Percentiles rank a stretch among this genome's conserved stretches.
phyloP scores from a whole-genome alignment of 257 asterid genomes.

The Henckelia pumila region DNA sequence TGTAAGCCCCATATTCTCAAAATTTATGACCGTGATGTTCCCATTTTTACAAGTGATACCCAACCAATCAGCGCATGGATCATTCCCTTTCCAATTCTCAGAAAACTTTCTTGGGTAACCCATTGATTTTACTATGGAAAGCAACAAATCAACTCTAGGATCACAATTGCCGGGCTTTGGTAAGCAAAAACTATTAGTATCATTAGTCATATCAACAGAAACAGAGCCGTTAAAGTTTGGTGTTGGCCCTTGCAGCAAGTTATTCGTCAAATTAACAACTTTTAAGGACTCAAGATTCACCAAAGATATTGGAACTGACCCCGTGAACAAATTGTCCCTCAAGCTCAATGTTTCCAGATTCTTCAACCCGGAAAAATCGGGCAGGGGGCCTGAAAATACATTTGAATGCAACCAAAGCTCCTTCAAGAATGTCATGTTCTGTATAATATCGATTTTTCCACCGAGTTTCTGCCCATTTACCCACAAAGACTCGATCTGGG shows the following conservation, averaged over 20 bases:
- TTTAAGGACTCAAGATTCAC: constrained; percentile 63
- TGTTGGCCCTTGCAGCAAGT: constrained; percentile 83
- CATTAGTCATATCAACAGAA: constrained; percentile 48
- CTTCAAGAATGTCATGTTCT: constrained; percentile 74
- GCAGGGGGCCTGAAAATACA: constrained; percentile 67
- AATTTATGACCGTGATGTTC: constrained; percentile 70
- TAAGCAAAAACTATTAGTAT: constrained; percentile 77
- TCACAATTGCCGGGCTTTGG: constrained; percentile 80
- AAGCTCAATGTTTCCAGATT: constrained; percentile 60
- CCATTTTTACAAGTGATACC: constrained; percentile 77
- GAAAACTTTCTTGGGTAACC: constrained; percentile 65
- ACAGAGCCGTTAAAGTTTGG: constrained; percentile 63
- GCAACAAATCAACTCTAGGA: constrained; percentile 56
- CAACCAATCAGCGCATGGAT: constrained; percentile 79
- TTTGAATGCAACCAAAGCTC: constrained; percentile 89
- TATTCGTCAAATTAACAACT: constrained; percentile 77
- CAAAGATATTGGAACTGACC: constrained; percentile 62
- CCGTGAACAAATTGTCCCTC: constrained; percentile 76
- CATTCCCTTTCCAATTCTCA: constrained; percentile 79
- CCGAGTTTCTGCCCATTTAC: constrained; percentile 76
- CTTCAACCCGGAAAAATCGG: constrained; percentile 61
- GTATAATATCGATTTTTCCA: constrained; percentile 64
- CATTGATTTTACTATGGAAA: constrained; percentile 51
- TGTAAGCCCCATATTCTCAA: constrained; percentile 72
- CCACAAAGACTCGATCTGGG: constrained; percentile 76